A percentile compares a stretch with the other conserved stretches of the same genome.
Conservation (phyloP, 2,329 filamentous ascomycete genomes). For the Byssochlamys sp. region DNA sequence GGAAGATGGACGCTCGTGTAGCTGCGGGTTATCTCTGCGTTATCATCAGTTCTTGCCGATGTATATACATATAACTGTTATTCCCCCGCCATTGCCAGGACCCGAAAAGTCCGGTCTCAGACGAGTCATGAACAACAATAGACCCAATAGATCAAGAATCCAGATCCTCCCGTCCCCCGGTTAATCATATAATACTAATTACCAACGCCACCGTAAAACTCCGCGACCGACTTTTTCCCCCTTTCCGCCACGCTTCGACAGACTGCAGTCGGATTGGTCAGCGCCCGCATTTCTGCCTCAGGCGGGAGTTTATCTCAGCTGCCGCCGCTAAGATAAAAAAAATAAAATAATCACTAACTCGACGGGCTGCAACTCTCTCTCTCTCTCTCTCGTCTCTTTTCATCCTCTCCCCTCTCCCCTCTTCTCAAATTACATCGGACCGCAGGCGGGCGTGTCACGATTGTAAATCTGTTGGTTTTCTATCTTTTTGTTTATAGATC, state of each 20-base stretch:
- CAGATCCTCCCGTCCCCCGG: neutral
- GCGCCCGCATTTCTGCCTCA: neutral
- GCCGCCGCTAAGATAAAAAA: neutral
- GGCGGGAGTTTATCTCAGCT: neutral
- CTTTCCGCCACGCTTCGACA: neutral
- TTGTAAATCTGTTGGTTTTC: neutral
- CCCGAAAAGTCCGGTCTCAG: neutral
- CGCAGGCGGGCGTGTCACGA: neutral
- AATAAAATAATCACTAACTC: neutral
- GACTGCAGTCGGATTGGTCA: neutral
- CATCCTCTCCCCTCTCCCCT: neutral
- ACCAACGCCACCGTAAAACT: neutral
- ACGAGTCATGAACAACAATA: neutral
- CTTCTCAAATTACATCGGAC: neutral
- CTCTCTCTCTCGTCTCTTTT: neutral
- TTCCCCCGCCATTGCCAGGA: neutral
- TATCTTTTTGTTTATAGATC: neutral
- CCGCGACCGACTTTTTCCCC: too few relatives aligned
- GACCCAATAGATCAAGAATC: neutral
- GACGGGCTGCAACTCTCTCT: neutral
- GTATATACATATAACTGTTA: neutral
- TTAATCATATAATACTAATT: too few relatives aligned
- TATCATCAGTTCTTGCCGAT: neutral
- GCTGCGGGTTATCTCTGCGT: too few relatives aligned
- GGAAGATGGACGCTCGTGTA: neutral